These are phyloP conservation scores for Pyricularia grisea DNA, from an alignment of 2,329 filamentous ascomycete species.

Conservation along the genomic window DNA sequence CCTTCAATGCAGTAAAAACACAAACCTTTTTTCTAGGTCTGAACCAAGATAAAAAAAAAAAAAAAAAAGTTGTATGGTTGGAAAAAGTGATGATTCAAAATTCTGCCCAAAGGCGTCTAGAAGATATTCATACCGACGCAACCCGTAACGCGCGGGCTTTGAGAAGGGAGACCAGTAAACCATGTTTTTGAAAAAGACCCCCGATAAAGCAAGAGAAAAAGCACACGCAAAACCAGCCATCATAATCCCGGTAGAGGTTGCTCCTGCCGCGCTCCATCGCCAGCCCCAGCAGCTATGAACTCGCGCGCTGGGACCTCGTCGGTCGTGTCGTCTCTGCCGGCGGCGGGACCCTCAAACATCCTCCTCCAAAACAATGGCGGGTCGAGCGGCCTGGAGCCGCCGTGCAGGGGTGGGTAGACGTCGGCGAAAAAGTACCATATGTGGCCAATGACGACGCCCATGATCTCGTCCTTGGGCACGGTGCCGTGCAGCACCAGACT, in stretches of 20 bases:
- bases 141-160: not conserved
- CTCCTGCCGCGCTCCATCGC: conserved; percentile 26
- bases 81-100: not conserved
- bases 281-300: conserved; percentile 43
- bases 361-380: conserved; percentile 86
- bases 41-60: too few relatives aligned
- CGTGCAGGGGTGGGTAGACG: conserved; percentile 86
- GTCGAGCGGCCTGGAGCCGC: conserved; percentile 75
- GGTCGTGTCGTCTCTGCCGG: conserved; percentile 13
- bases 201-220: not conserved
- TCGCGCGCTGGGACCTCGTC: conserved; percentile 14
- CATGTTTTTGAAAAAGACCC: not conserved
- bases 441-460: conserved; percentile 90
- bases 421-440: conserved; percentile 98
- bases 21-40: too few relatives aligned
- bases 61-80: not conserved
- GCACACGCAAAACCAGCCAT: not conserved
- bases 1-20: not conserved
- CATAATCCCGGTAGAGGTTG: not conserved
- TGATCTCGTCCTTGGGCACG: conserved; percentile 90
- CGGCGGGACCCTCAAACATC: conserved; percentile 53
- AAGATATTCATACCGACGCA: not conserved
- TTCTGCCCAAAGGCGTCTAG: not conserved
- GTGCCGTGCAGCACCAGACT: conserved; percentile 83
- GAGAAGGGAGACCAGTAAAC: not conserved